Conservation (phyloP, 2,329 filamentous ascomycete genomes). For the Trichophyton equinum region DNA sequence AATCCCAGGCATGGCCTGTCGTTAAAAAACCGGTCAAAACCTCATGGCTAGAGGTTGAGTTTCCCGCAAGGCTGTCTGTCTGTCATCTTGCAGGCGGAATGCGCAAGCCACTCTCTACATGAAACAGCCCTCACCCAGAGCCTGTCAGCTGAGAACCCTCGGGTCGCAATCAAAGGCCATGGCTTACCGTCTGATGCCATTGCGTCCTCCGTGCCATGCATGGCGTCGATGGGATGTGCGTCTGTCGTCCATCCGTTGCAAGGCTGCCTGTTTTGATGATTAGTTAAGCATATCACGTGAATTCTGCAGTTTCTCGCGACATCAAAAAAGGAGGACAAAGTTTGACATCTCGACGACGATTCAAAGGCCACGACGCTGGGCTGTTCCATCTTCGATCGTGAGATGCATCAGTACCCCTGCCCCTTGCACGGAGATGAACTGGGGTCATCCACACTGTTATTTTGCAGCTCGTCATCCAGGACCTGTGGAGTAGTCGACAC, state of each 20-base stretch:
- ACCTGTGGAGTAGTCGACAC: not conserved
- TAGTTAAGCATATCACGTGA: no score
- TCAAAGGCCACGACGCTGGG: not conserved
- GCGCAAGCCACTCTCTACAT: not conserved
- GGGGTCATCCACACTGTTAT: not conserved
- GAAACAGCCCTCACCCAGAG: not conserved
- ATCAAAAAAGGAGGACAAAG: no score
- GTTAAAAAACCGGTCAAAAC: not conserved
- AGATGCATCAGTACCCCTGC: not conserved
- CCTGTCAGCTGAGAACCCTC: not conserved
- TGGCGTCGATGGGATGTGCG: no score
- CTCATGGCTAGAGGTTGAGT: not conserved
- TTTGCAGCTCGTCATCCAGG: not conserved
- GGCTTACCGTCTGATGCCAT: not conserved
- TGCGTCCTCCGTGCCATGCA: no score
- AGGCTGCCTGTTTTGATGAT: no score
- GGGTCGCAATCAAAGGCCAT: not conserved
- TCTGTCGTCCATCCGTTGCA: no score
- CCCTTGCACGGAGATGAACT: not conserved
- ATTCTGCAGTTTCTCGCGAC: no score
- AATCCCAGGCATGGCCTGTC: not conserved
- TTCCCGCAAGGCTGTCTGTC: not conserved
- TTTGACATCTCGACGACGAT: no score
- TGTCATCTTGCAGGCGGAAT: no score
- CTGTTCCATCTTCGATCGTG: not conserved